These are phyloP conservation scores for Artomyces pyxidatus DNA, from an alignment of 768 basidiomycete species.

Conservation along the genomic window DNA sequence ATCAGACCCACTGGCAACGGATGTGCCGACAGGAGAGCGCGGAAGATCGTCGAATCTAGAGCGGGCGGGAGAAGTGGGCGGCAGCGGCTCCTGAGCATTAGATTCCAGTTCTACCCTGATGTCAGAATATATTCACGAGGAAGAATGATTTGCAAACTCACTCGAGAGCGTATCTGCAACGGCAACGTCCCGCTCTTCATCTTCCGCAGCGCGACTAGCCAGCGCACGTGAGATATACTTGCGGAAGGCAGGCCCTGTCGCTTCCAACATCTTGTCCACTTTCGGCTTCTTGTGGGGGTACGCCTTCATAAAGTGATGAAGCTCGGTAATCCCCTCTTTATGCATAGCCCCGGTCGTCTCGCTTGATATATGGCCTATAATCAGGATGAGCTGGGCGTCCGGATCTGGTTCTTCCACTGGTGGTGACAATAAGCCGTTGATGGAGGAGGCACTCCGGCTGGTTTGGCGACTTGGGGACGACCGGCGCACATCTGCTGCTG, in stretches of 20 bases:
- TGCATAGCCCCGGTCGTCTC: slow-evolving; percentile 85
- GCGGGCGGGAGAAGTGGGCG: background rate
- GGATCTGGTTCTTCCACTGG: slow-evolving; percentile 79
- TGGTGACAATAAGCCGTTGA: slow-evolving; percentile 46
- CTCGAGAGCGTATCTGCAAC: slow-evolving; percentile 82
- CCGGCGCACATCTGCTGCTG: slow-evolving; percentile 37
- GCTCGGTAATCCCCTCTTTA: slow-evolving; percentile 90
- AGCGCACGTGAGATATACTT: slow-evolving; percentile 87
- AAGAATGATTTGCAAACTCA: slow-evolving; percentile 31
- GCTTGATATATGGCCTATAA: slow-evolving; percentile 82
- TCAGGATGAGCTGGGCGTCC: slow-evolving; percentile 71
- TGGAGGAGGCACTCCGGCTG: slow-evolving; percentile 62
- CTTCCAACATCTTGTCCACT: slow-evolving; percentile 83
- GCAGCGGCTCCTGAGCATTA: slow-evolving; percentile 5
- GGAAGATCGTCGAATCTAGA: slow-evolving; percentile 8
- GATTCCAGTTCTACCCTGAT: slow-evolving; percentile 14
- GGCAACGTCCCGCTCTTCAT: slow-evolving; percentile 69
- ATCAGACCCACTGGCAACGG: slow-evolving; percentile 18
- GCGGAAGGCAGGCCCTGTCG: slow-evolving; percentile 82
- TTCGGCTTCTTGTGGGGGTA: slow-evolving; percentile 77
- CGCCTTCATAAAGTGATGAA: slow-evolving; percentile 89
- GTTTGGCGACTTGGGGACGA: slow-evolving; percentile 57
- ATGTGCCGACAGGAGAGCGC: slow-evolving; percentile 16
- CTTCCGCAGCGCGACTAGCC: slow-evolving; percentile 82
- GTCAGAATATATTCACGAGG: background rate